These are phyloP conservation scores for Lentinula boryana DNA, from an alignment of 768 basidiomycete genomes.

Conservation along the genomic window DNA sequence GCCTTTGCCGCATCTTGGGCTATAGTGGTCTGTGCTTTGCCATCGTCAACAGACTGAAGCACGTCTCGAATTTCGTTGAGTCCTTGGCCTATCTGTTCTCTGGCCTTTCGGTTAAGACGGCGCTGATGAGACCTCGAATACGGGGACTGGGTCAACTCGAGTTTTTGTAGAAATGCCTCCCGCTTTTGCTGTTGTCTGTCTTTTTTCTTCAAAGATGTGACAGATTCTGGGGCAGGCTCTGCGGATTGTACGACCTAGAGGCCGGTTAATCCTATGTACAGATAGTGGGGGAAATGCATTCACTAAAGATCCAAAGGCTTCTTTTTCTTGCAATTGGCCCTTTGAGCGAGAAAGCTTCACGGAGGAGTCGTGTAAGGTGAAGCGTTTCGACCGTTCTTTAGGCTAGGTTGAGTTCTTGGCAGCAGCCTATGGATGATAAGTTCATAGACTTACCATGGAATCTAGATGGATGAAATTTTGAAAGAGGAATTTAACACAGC, in stretches of 20 bases:
- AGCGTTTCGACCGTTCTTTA: constrained; percentile 37
- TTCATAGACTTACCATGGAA: background rate
- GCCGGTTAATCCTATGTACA: constrained; percentile 34
- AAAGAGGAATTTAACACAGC: no score
- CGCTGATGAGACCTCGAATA: constrained; percentile 72
- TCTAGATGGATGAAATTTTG: background rate
- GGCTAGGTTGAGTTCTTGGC: constrained; percentile 14
- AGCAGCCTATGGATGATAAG: background rate
- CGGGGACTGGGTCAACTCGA: constrained; percentile 43
- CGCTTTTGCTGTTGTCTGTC: constrained; percentile 61
- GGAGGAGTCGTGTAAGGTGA: constrained; percentile 43
- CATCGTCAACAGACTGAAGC: constrained; percentile 47
- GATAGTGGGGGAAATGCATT: constrained; percentile 13
- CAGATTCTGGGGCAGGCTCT: constrained; percentile 14
- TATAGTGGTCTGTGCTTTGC: constrained; percentile 14
- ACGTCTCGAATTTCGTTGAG: constrained; percentile 46
- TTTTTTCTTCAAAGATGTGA: constrained; percentile 46
- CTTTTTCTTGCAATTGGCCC: constrained; percentile 44
- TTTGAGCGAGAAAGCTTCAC: constrained; percentile 33
- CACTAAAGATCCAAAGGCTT: constrained; percentile 24
- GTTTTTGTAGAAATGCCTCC: constrained; percentile 61
- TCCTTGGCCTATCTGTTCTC: constrained; percentile 49
- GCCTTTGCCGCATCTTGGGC: constrained; percentile 10
- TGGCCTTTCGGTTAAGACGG: constrained; percentile 64
- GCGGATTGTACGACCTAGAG: background rate